Evolutionary conservation across 352 stramenopile genomes (phyloP), one percentile per base, ranked within the genome.

Genomic region (Globisporangium spiculum): DNA sequence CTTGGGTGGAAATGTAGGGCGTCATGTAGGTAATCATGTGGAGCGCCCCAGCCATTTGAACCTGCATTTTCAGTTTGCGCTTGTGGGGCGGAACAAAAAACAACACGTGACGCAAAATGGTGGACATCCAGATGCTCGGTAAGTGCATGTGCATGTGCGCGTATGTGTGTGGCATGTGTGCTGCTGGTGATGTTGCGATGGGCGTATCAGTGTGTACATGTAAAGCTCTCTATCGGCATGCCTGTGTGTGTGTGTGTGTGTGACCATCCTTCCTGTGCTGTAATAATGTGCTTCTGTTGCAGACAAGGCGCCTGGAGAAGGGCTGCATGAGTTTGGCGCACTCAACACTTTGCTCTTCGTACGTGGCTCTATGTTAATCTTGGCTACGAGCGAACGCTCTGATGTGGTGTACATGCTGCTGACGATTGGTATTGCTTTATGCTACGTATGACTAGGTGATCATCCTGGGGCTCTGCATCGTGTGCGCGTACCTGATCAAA

Each of bases 401-500:
- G 56, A 20, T 32, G 4, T 32, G 12, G 1, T n/a, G 10, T 9
- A 10, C 16, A 8, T 57, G 1, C 16, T 67, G 12, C 12, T 69
- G 9, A 50, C 16, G 0, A n/a, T 10, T 50, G 41, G 5, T n/a
- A 3, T 44, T 46, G 9, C 53, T 41, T 36, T 18, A 30, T 16
- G 24, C 24, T n/a, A 16, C 38, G 30, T 44, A 24, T 52, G 20
- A 24, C 12, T 41, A 91, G 79, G 81, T 97, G 55, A 82, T 96
- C 60, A 84, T 98, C 55, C 75, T 98, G 14, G 87, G 87, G 18
- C 72, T 97, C 14, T 97, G 90, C 85, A 96, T 97, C 63, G 80
- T 98, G 55, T 91, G 77, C 70, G 91, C 89, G 46, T 97, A 97
- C 70, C 65, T 98, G 63, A 94, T 97, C 77, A 94, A 96, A 66